Base-by-base conservation (phyloP, 2,329 filamentous ascomycete genomes). In the Scortechinia acanthostroma region DNA sequence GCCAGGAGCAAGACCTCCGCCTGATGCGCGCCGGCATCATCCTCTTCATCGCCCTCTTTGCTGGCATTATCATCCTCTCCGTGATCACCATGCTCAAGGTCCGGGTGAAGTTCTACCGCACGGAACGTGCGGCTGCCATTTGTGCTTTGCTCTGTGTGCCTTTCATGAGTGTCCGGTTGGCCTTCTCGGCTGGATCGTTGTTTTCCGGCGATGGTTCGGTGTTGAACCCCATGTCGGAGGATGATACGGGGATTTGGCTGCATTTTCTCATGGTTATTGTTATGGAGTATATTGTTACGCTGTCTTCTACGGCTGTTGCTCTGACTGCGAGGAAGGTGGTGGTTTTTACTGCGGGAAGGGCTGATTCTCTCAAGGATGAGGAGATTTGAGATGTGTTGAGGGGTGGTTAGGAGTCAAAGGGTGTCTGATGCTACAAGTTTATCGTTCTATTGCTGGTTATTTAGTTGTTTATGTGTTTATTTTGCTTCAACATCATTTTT, bases 261-360 rank as follows among this genome's bases (percentile, higher is more conserved):
- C 47, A 50, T 49, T 50, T 50, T 14, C 28, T 50, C 21, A 50
- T 50, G 49, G 49, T 50, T 21, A 44, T 50, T 47, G 43, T 50
- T 17, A 50, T 50, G 49, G 49, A 50, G 22, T 50, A 50, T 49
- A 43, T 49, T 15, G 47, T 42, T 16, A 44, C 44, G 6, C 47
- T 50, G 1, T 49, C 49, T 19, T 35, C 49, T 2, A 44, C 45
- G 10, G 49, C 47, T 25, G 45, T 50, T 20, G 49, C 48, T 16
- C 43, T 50, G 45, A 47, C 43, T 21, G 43, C 49, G 16, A 48
- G 47, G 25, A 50, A 42, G 42, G 48, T 50, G 33, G 22, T 49
- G n/a, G 10, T 30, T 30, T 10, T 30, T 10, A 33, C 10, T 10
- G n/a, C 10, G 25, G 25, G 25, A n/a, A n/a, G n/a, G 25, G 25